These are phyloP conservation scores for Phytophthora kernoviae DNA, from an alignment of 352 stramenopile species.

Conservation along the genomic window DNA sequence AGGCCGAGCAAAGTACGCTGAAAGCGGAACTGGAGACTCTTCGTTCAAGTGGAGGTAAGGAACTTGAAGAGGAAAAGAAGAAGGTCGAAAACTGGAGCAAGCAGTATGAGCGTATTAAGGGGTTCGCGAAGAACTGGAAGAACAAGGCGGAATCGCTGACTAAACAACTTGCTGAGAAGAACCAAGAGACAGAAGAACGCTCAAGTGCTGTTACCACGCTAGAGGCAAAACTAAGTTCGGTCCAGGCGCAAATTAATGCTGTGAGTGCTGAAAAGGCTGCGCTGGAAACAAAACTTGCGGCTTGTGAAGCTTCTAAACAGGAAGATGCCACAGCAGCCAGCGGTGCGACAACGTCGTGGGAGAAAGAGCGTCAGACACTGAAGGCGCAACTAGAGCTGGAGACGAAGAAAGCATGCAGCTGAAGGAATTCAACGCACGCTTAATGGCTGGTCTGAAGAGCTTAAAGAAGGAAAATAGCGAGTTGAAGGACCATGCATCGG, in stretches of 20 bases:
- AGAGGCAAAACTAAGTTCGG: constrained; percentile 45
- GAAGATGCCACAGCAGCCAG: constrained; percentile 35
- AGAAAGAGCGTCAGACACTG: constrained; percentile 66
- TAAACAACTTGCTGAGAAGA: constrained; percentile 73
- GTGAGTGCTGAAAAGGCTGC: constrained; percentile 46
- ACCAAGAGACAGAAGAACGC: constrained; percentile 65
- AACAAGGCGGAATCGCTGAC: constrained; percentile 68
- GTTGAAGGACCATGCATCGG: constrained; percentile 55
- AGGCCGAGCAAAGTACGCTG: constrained; percentile 42
- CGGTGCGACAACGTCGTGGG: constrained; percentile 42
- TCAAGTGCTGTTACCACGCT: constrained; percentile 34
- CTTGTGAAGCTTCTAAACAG: constrained; percentile 46
- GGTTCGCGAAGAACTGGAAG: constrained; percentile 86
- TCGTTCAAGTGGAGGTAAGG: constrained; percentile 49
- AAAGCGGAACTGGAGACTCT: constrained; percentile 56
- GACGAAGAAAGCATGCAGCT: constrained; percentile 68
- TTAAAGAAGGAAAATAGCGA: constrained; percentile 82
- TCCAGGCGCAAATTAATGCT: constrained; percentile 33
- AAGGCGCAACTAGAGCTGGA: constrained; percentile 66
- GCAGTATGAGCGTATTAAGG: constrained; percentile 82
- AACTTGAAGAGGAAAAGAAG: constrained; percentile 65
- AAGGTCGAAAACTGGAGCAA: constrained; percentile 74
- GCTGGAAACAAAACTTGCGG: constrained; percentile 49
- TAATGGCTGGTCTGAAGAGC: constrained; percentile 72
- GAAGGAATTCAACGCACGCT: constrained; percentile 74